Conservation (phyloP, 306 rosid genomes). For the Corylus americana region DNA sequence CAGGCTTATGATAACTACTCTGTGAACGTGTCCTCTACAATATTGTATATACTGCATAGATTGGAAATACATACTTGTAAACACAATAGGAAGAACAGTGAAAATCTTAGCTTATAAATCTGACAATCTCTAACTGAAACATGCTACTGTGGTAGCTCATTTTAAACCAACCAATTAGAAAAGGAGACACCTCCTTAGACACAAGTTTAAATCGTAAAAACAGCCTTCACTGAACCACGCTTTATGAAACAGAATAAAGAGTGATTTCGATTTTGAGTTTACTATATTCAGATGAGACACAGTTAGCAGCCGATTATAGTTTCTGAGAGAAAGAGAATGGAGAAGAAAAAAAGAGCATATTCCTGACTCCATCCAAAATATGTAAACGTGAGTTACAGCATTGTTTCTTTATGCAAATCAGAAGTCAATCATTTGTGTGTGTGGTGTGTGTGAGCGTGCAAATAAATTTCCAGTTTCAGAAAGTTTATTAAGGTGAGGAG, state of each 20-base stretch:
- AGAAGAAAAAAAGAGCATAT: not conserved
- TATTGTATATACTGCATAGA: not conserved
- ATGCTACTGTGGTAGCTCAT: not conserved
- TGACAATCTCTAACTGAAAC: not conserved
- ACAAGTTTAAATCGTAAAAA: not conserved
- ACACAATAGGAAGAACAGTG: not conserved
- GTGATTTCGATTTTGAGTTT: not conserved
- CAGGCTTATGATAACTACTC: not conserved
- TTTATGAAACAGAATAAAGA: not conserved
- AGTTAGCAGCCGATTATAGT: not conserved
- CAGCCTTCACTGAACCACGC: not conserved
- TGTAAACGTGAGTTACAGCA: not conserved
- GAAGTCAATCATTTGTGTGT: not conserved
- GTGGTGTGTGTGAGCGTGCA: no score
- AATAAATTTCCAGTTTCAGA: not conserved
- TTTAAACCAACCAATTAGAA: not conserved
- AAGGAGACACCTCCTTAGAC: not conserved
- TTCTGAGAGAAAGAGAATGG: not conserved
- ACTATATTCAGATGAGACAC: not conserved
- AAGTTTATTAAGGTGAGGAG: conserved; percentile 22
- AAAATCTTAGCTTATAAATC: not conserved
- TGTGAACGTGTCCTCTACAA: not conserved
- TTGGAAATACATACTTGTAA: not conserved
- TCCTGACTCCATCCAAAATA: not conserved
- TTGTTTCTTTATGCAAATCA: not conserved